Evolutionary conservation across 2,329 filamentous ascomycete genomes (phyloP).

Genomic region (Gaeumannomyces sp.): DNA sequence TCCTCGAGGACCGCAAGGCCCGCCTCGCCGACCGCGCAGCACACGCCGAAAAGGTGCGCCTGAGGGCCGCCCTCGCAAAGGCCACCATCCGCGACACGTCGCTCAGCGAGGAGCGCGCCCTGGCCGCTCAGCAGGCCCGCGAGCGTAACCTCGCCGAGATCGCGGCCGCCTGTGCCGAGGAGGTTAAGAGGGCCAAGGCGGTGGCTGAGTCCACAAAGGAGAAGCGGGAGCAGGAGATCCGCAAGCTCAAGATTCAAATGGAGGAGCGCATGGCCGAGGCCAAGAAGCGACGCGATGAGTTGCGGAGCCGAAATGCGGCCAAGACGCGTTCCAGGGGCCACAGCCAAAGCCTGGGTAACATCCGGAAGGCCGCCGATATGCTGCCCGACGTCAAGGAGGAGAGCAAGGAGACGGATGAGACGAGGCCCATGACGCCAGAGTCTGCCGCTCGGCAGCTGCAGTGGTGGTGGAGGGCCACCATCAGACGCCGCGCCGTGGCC

Average conservation of each 20-base stretch:
- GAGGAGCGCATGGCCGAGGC: slow-evolving; percentile 75
- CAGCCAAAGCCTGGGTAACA: slow-evolving; percentile 43
- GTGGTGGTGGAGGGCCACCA: slow-evolving; percentile 59
- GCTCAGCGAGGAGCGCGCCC: slow-evolving; percentile 66
- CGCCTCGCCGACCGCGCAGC: slow-evolving; percentile 73
- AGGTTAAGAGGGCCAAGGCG: slow-evolving; percentile 75
- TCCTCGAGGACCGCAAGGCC: slow-evolving; percentile 74
- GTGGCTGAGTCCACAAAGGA: slow-evolving; percentile 78
- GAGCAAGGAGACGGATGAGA: slow-evolving; percentile 31
- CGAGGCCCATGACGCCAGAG: slow-evolving; percentile 44
- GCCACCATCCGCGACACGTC: slow-evolving; percentile 58
- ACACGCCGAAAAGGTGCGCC: slow-evolving; percentile 75
- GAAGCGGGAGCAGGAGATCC: slow-evolving; percentile 68
- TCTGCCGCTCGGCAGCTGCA: slow-evolving; percentile 62
- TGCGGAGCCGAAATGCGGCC: slow-evolving; percentile 48
- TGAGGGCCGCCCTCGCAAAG: slow-evolving; percentile 69
- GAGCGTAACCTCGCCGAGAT: slow-evolving; percentile 79
- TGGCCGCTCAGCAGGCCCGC: slow-evolving; percentile 71
- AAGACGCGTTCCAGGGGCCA: slow-evolving; percentile 38
- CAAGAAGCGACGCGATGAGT: slow-evolving; percentile 62
- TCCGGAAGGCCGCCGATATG: slow-evolving; percentile 41
- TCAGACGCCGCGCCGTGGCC: slow-evolving; percentile 53
- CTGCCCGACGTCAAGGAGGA: slow-evolving; percentile 44
- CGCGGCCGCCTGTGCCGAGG: slow-evolving; percentile 72
- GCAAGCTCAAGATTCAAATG: slow-evolving; percentile 65